Percentiles rank a stretch among this genome's conserved stretches.
phyloP scores from a whole-genome alignment of 306 rosid species.

The Rosa multiflora region DNA sequence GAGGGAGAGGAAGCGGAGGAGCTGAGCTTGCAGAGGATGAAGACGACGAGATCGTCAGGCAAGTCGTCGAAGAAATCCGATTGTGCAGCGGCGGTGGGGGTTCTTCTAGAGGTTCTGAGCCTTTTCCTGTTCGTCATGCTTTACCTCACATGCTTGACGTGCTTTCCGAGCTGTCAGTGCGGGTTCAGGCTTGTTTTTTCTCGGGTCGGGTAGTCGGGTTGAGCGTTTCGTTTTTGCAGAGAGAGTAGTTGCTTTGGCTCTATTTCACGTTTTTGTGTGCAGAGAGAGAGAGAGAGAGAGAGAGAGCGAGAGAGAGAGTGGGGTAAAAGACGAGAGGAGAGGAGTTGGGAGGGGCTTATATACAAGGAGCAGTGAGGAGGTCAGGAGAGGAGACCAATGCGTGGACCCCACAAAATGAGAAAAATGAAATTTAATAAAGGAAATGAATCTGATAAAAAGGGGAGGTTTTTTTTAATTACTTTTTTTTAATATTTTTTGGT shows the following conservation, averaged over 20 bases:
- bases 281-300: no score
- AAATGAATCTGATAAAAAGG: not conserved
- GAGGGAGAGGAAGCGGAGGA: constrained; percentile 68
- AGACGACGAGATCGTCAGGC: constrained; percentile 69
- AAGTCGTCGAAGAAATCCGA: constrained; percentile 51
- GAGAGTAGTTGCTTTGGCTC: not conserved
- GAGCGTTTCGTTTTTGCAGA: not conserved
- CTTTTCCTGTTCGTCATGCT: constrained; percentile 19
- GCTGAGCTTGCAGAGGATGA: constrained; percentile 66
- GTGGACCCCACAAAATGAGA: not conserved
- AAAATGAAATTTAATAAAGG: not conserved
- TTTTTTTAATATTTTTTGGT: not conserved
- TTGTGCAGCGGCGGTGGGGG: constrained; percentile 11
- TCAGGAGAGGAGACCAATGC: not conserved
- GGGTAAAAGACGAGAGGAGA: not conserved
- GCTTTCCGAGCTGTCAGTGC: not conserved
- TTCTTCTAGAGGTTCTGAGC: constrained; percentile 16
- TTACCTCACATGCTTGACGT: not conserved
- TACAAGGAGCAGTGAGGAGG: not conserved
- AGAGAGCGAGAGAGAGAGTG: not conserved
- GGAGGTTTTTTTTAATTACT: not conserved
- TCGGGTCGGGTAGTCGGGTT: constrained; percentile 18
- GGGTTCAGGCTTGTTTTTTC: not conserved
- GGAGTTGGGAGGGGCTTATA: not conserved
- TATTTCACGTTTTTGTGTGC: not conserved